Conservation (phyloP, 78 protist species). For the Dictyostelium purpureum region DNA sequence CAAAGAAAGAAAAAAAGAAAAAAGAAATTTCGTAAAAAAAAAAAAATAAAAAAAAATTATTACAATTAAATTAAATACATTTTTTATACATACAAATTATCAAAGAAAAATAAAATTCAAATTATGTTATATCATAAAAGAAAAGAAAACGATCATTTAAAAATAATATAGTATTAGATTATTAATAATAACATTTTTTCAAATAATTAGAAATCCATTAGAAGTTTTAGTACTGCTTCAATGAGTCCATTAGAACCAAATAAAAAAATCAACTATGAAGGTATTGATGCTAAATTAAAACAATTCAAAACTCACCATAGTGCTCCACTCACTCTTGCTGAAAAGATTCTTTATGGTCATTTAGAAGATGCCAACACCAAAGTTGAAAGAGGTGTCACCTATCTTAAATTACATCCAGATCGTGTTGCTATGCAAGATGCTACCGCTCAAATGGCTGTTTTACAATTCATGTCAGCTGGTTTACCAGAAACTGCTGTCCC, state of each 20-base stretch:
- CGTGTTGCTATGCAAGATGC: slow-evolving; percentile 97
- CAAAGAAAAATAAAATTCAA: no score
- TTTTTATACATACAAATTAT: background rate
- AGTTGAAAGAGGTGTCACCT: slow-evolving; percentile 89
- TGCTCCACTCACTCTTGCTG: slow-evolving; percentile 94
- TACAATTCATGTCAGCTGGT: slow-evolving; percentile 96
- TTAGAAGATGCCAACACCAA: slow-evolving; percentile 89
- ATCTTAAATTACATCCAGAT: slow-evolving; percentile 94
- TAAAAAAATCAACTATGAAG: slow-evolving; percentile 38
- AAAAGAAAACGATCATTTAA: no score
- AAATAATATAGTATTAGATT: no score
- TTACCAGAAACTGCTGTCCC: slow-evolving; percentile 94
- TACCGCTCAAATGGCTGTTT: slow-evolving; percentile 96
- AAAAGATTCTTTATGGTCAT: slow-evolving; percentile 93
- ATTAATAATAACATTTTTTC: no score
- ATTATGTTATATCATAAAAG: no score
- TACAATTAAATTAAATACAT: background rate
- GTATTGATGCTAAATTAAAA: slow-evolving; percentile 37
- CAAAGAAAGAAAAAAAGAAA: no score
- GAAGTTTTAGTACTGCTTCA: slow-evolving; percentile 25
- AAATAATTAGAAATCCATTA: slow-evolving; percentile 5
- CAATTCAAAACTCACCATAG: slow-evolving; percentile 64
- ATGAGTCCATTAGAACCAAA: slow-evolving; percentile 77
- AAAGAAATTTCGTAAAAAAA: background rate
- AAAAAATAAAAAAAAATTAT: background rate